Conservation (phyloP, 192 early-diverging fungal species). For the Ambispora gerdemannii region DNA sequence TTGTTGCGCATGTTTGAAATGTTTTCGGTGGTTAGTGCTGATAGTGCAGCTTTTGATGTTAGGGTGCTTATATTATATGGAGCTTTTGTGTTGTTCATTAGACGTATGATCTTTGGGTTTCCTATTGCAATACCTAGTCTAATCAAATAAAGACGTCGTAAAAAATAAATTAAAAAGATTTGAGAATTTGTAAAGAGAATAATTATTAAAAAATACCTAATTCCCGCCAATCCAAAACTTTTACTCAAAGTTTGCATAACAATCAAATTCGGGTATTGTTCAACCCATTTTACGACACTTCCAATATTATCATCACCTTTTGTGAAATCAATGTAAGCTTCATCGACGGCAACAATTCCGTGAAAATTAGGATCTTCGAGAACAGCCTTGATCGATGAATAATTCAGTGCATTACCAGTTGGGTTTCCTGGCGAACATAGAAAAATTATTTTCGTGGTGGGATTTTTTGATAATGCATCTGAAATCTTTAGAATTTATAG, state of each 20-base stretch:
- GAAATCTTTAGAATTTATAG: constrained; percentile 63
- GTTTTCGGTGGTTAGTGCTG: constrained; percentile 73
- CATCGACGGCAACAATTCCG: constrained; percentile 96
- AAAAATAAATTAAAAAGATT: background rate
- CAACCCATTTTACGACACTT: constrained; percentile 75
- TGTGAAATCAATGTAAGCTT: constrained; percentile 98
- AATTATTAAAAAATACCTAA: constrained; percentile 59
- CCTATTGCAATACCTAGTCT: constrained; percentile 86
- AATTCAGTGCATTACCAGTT: constrained; percentile 78
- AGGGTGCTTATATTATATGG: constrained; percentile 97
- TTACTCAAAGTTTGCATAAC: constrained; percentile 99
- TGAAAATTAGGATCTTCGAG: constrained; percentile 66
- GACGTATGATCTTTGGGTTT: constrained; percentile 71
- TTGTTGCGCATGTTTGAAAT: constrained; percentile 66
- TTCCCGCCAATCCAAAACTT: constrained; percentile 96
- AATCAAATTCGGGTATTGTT: constrained; percentile 86
- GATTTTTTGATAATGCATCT: constrained; percentile 60
- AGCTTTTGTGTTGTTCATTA: constrained; percentile 98
- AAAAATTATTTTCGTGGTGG: constrained; percentile 85
- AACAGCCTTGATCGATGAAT: constrained; percentile 64
- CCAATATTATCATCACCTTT: constrained; percentile 53
- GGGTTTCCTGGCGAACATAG: constrained; percentile 99
- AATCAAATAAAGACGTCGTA: background rate
- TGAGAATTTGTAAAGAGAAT: background rate
- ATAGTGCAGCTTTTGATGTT: constrained; percentile 71